A percentile compares a stretch with the other conserved stretches of the same genome.
Conservation (phyloP, 257 asterid genomes). For the Sherardia arvensis region DNA sequence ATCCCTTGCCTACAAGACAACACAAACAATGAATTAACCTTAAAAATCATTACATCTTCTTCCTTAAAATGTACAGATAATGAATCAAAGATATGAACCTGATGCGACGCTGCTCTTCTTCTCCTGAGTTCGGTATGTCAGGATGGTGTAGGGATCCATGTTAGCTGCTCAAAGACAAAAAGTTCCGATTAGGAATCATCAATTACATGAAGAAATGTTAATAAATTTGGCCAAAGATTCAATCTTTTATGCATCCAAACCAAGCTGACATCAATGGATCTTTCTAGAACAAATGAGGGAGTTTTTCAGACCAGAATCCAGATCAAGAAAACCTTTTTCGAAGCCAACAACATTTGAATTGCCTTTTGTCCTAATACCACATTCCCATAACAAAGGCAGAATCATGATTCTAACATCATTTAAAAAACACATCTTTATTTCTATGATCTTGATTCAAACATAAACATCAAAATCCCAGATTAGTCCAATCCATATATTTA, state of each 20-base stretch:
- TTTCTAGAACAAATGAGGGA: not conserved
- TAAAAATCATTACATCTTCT: too few relatives aligned
- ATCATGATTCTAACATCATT: not conserved
- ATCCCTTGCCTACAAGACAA: slow-evolving; percentile 37
- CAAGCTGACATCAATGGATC: too few relatives aligned
- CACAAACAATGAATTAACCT: not conserved
- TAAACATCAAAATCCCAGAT: too few relatives aligned
- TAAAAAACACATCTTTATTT: not conserved
- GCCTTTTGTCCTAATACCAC: not conserved
- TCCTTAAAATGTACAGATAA: not conserved
- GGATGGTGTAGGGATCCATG: slow-evolving; percentile 56
- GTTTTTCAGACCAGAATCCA: not conserved
- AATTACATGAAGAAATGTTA: not conserved
- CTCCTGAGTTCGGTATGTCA: slow-evolving; percentile 70
- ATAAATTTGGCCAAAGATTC: not conserved
- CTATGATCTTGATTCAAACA: not conserved
- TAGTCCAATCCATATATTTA: not conserved
- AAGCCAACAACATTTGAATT: not conserved
- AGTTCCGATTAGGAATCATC: not conserved
- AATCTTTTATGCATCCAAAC: not conserved
- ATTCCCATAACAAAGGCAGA: not conserved
- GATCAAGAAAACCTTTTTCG: not conserved
- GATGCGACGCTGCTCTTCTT: slow-evolving; percentile 62
- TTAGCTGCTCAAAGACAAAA: slow-evolving; percentile 30
- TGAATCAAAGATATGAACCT: slow-evolving; percentile 23